These are phyloP conservation scores for Pichia eremophila DNA, from an alignment of 805 yeast species.

Conservation along the genomic window DNA sequence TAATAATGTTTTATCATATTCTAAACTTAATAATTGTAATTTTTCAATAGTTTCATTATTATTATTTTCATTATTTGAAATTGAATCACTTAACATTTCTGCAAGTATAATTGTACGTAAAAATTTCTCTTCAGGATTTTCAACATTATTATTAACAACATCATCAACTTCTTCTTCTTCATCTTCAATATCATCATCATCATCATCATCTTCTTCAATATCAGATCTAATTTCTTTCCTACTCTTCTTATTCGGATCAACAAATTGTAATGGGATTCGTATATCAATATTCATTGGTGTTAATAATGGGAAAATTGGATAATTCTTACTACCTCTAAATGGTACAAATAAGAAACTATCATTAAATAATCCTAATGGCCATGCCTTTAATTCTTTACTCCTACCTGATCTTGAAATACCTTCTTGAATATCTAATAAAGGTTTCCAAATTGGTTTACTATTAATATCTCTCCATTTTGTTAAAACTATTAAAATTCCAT, in stretches of 20 bases:
- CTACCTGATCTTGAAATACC: constrained; percentile 43
- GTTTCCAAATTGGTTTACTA: constrained; percentile 78
- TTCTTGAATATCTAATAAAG: constrained; percentile 55
- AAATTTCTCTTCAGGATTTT: constrained; percentile 52
- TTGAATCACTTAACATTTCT: constrained; percentile 50
- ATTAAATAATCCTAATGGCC: constrained; percentile 79
- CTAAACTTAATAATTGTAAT: constrained; percentile 41
- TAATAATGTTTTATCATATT: constrained; percentile 69
- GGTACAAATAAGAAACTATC: constrained; percentile 68
- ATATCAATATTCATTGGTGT: constrained; percentile 73
- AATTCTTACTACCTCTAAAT: constrained; percentile 51
- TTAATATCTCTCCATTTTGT: constrained; percentile 65
- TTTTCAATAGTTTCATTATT: constrained; percentile 35
- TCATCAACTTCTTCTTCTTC: constrained; percentile 27
- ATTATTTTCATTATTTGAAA: constrained; percentile 30
- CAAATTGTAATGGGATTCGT: constrained; percentile 46
- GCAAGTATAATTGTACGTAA: constrained; percentile 53
- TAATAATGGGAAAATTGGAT: constrained; percentile 80
- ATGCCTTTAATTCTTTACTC: constrained; percentile 56
- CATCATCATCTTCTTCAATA: no score
- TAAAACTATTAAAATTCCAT: constrained; percentile 60
- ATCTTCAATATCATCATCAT: no score
- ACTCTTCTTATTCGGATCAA: constrained; percentile 9
- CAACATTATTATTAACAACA: constrained; percentile 38
- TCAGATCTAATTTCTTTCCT: constrained; percentile 2